phyloP scores from a whole-genome alignment of 2,329 filamentous ascomycete genomes.

The Coniella lustricola region DNA sequence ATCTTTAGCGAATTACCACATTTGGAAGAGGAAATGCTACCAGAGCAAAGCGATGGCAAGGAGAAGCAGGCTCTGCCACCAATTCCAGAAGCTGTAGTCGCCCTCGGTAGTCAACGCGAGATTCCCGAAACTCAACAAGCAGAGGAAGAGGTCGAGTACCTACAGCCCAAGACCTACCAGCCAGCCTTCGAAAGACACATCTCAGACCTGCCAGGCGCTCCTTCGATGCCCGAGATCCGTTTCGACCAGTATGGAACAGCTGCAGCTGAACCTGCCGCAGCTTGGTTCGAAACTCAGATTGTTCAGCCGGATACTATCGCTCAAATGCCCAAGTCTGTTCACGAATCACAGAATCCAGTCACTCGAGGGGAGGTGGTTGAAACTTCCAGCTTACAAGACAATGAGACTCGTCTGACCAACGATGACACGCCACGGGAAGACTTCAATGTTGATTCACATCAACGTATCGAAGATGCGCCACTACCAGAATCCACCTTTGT shows the following conservation, averaged over 20 bases:
- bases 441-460: constrained; percentile 5
- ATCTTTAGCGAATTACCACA: too few relatives aligned
- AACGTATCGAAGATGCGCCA: constrained; percentile 5
- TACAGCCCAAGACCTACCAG: too few relatives aligned
- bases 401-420: constrained; percentile 5
- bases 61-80: too few relatives aligned
- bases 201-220: too few relatives aligned
- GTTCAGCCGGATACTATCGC: neutral
- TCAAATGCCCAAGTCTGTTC: constrained; percentile 2
- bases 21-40: too few relatives aligned
- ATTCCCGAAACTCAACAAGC: too few relatives aligned
- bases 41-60: too few relatives aligned
- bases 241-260: neutral
- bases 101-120: too few relatives aligned
- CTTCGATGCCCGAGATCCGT: neutral
- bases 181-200: too few relatives aligned
- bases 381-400: constrained; percentile 3
- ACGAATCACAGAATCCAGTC: constrained; percentile 2
- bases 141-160: too few relatives aligned
- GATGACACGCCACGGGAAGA: constrained; percentile 11
- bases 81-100: too few relatives aligned
- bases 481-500: neutral
- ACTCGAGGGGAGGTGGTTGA: constrained; percentile 9
- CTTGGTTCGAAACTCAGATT: neutral
- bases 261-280: neutral